Percentiles rank a stretch among this genome's conserved stretches.
Conservation (phyloP, 148 eudicot species). For the Cornus controversa region DNA sequence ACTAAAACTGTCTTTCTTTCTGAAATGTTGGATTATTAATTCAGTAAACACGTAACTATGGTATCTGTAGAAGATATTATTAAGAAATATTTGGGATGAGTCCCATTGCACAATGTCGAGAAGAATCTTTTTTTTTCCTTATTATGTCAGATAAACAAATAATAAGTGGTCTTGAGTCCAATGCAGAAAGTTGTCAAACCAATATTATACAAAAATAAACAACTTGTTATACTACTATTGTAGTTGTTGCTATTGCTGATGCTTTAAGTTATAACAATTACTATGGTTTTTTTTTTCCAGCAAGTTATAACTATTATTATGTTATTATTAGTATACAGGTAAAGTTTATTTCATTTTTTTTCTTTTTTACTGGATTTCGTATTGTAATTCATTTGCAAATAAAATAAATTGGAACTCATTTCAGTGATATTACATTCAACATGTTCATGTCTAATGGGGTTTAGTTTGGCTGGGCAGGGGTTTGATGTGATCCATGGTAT, state of each 20-base stretch:
- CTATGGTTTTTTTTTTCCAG: not conserved
- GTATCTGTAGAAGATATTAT: not conserved
- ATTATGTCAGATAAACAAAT: not conserved
- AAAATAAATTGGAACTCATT: not conserved
- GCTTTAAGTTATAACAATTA: not conserved
- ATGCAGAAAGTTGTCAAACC: not conserved
- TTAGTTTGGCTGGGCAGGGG: slow-evolving; percentile 9
- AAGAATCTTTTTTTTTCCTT: not conserved
- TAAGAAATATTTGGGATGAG: not conserved
- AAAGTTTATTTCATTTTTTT: not conserved
- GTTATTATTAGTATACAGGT: not conserved
- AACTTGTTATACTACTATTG: not conserved
- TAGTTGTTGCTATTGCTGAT: not conserved
- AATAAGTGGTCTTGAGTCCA: not conserved
- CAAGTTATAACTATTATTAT: too few relatives aligned
- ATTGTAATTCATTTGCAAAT: not conserved
- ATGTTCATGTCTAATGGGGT: slow-evolving; percentile 2
- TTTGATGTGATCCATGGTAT: slow-evolving; percentile 12
- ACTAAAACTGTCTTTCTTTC: not conserved
- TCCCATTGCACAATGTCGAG: not conserved
- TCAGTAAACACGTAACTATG: not conserved
- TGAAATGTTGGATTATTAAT: not conserved
- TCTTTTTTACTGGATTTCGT: not conserved
- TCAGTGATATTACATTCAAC: not conserved
- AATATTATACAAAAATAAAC: not conserved